These are phyloP conservation scores for Termitomyces bulborhizus DNA, from an alignment of 768 basidiomycete genomes.

Conservation along the genomic window DNA sequence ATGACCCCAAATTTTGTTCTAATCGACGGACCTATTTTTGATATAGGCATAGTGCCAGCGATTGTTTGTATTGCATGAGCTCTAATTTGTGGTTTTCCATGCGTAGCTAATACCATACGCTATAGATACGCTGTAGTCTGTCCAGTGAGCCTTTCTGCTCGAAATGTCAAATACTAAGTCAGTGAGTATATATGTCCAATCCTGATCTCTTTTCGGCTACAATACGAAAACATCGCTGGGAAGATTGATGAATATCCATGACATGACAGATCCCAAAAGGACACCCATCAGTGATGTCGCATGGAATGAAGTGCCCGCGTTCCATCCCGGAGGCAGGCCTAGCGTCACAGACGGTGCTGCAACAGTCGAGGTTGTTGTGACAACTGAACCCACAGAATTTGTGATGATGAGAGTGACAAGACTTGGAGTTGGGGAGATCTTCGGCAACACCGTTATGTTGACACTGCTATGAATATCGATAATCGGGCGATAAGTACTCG, in stretches of 20 bases:
- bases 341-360: conserved; percentile 43
- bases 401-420: conserved; percentile 54
- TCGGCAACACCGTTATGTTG: conserved; percentile 52
- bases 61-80: too few species aligned
- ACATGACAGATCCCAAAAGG: conserved; percentile 7
- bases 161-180: neutral
- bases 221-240: conserved; percentile 7
- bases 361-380: conserved; percentile 49
- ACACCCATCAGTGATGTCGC: conserved; percentile 12
- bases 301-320: conserved; percentile 14
- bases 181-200: neutral
- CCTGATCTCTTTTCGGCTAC: neutral
- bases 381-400: conserved; percentile 42
- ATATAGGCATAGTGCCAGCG: too few species aligned
- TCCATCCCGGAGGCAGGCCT: conserved; percentile 63
- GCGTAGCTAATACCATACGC: too few species aligned
- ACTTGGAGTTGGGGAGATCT: conserved; percentile 43
- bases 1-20: too few species aligned
- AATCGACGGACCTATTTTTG: too few species aligned
- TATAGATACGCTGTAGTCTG: neutral
- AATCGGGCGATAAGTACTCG: conserved; percentile 63
- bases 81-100: too few species aligned
- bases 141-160: neutral
- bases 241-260: conserved; percentile 16
- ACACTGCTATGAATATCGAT: conserved; percentile 31